Percentiles rank a stretch among this genome's conserved stretches.
These are phyloP conservation scores for Linnemannia elongata DNA, from an alignment of 192 early-diverging fungal genomes.

Conservation along the genomic window DNA sequence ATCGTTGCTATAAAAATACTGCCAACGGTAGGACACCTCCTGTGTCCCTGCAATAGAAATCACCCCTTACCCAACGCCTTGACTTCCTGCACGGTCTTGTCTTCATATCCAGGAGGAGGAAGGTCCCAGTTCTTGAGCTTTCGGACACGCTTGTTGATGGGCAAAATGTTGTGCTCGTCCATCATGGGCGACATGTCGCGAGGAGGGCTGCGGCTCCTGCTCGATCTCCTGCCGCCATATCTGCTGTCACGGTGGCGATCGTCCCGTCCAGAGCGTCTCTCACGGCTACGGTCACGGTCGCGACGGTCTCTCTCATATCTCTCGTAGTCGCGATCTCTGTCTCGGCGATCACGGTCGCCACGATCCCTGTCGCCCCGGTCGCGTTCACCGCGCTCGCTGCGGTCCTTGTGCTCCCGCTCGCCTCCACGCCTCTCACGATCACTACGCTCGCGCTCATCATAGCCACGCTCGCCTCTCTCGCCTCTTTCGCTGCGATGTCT, in stretches of 20 bases:
- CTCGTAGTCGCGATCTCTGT: conserved; percentile 57
- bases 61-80: conserved; percentile 82
- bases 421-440: conserved; percentile 61
- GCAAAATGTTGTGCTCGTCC: conserved; percentile 67
- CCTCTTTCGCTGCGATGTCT: conserved; percentile 51
- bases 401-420: conserved; percentile 52
- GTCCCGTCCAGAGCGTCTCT: conserved; percentile 49
- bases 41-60: background rate
- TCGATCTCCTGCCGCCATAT: conserved; percentile 57
- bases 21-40: background rate
- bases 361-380: conserved; percentile 57
- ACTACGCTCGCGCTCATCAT: conserved; percentile 30
- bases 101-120: conserved; percentile 90
- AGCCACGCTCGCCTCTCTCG: conserved; percentile 40
- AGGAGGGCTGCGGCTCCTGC: conserved; percentile 61
- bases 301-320: conserved; percentile 56
- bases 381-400: conserved; percentile 53
- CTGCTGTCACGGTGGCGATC: conserved; percentile 60
- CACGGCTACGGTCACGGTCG: conserved; percentile 64
- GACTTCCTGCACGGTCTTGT: conserved; percentile 85
- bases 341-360: conserved; percentile 51
- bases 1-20: background rate
- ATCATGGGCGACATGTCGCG: conserved; percentile 51
- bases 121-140: conserved; percentile 95
- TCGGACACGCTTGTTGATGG: conserved; percentile 81